Evolutionary conservation across 768 basidiomycete species (phyloP), one percentile per base, ranked within the genome.

Genomic region (Termitomyces sp.): DNA sequence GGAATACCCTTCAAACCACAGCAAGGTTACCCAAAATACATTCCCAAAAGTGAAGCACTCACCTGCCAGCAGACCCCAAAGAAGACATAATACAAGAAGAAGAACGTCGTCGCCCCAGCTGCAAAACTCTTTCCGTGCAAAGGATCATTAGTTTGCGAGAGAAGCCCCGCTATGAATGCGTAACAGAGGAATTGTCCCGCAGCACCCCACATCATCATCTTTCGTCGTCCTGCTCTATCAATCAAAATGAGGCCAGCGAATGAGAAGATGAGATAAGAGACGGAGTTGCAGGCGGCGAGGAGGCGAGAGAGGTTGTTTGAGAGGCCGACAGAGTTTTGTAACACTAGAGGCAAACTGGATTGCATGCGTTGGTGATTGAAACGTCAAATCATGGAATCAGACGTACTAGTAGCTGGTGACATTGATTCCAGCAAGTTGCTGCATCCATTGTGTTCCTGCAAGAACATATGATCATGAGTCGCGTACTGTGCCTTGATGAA

Each of bases 61-160:
- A 76, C 78, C 76, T 79, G 79, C 79, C 79, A 80, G 55, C 77
- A 78, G 40, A 80, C 72, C 7, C 78, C 78, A 61, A 79, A 80
- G 66, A 78, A 78, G 0, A 80, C 63, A 50, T 80, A 79, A 60
- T 80, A 80, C 10, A 76, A 54, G 60, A 80, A 80, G 66, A 80
- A 79, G 58, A 80, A 80, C 3, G 72, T 67, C 1, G 77, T 79
- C 12, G 78, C 77, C 1, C 71, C 77, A 0, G 73, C 74, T 9
- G 76, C 77, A 49, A 70, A 80, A 23, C 64, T 67, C 4, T 58
- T 54, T 1, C 75, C 76, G 35, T 66, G 60, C 4, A 51, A 59
- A 4, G 72, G 60, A 60, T 70, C 68, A 27, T 64, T 62, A 16
- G 73, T 60, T 19, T 70, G 72, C 0, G 77, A 70, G 27, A 80